Evolutionary conservation across 2,329 filamentous ascomycete genomes (phyloP).

Genomic region (Colletotrichum sojae): DNA sequence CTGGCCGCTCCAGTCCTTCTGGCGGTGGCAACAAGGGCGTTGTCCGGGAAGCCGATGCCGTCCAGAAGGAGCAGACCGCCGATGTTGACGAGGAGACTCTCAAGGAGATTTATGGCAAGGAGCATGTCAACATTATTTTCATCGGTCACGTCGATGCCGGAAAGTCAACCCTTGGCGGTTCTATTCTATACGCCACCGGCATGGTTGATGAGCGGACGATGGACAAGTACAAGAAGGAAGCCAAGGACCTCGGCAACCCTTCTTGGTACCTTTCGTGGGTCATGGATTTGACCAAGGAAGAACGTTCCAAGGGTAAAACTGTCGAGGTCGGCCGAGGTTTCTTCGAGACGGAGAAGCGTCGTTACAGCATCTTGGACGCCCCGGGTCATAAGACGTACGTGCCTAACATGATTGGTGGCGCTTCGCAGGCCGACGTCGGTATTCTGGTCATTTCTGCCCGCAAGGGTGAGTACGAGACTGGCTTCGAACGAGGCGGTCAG

Average conservation of each 20-base stretch:
- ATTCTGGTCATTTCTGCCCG: slow-evolving; percentile 96
- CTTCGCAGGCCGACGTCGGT: slow-evolving; percentile 93
- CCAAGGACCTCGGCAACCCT: slow-evolving; percentile 95
- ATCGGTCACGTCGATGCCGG: slow-evolving; percentile 98
- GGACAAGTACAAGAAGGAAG: slow-evolving; percentile 98
- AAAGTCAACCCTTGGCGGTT: slow-evolving; percentile 95
- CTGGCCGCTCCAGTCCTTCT: slow-evolving; percentile 87
- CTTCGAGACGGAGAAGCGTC: slow-evolving; percentile 96
- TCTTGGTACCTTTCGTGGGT: slow-evolving; percentile 99
- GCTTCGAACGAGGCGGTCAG: slow-evolving; percentile 96
- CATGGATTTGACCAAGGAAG: slow-evolving; percentile 96
- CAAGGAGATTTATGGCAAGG: slow-evolving; percentile 97
- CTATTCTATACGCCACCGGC: slow-evolving; percentile 91
- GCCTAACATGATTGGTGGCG: slow-evolving; percentile 97
- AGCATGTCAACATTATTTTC: slow-evolving; percentile 94
- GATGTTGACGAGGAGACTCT: slow-evolving; percentile 81
- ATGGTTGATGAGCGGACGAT: slow-evolving; percentile 99
- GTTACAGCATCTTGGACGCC: slow-evolving; percentile 97
- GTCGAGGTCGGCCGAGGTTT: slow-evolving; percentile 96
- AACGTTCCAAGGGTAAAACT: slow-evolving; percentile 96
- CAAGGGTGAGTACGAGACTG: slow-evolving; percentile 99
- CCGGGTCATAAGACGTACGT: slow-evolving; percentile 99
- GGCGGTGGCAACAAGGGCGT: slow-evolving; percentile 65
- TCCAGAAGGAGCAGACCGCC: slow-evolving; percentile 85
- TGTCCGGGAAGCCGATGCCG: slow-evolving; percentile 81